Conservation (phyloP, 2,329 filamentous ascomycete species). For the Sporothrix brasiliensis region DNA sequence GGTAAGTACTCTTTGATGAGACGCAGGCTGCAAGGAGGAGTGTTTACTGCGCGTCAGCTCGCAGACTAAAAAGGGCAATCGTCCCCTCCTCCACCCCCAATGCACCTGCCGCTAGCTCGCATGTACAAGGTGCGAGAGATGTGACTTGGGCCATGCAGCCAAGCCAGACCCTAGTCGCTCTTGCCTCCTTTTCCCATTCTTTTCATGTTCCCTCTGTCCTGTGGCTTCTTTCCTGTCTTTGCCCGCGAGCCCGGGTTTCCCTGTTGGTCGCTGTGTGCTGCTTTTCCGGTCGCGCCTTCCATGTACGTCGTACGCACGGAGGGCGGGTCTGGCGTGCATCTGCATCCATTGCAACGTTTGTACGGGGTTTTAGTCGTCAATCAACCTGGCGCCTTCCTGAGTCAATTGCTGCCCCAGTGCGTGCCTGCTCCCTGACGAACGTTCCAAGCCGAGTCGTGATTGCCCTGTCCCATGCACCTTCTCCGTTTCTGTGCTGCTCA, state of each 20-base stretch:
- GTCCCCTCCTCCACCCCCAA: conserved; percentile 15
- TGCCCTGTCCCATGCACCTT: neutral
- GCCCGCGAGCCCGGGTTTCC: neutral
- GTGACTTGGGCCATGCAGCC: conserved; percentile 27
- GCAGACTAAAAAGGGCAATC: conserved; percentile 21
- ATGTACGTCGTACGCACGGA: neutral
- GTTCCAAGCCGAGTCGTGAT: neutral
- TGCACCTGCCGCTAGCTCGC: conserved; percentile 24
- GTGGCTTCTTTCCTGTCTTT: neutral
- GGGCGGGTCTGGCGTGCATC: neutral
- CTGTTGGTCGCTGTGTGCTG: conserved; percentile 8
- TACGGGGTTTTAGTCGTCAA: neutral
- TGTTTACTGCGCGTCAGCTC: conserved; percentile 24
- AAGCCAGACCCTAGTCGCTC: conserved; percentile 26
- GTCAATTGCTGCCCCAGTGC: neutral
- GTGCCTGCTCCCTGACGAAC: neutral
- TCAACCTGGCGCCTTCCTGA: conserved; percentile 4
- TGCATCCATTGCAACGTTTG: neutral
- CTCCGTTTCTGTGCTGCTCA: neutral
- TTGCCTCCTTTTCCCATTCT: conserved; percentile 18
- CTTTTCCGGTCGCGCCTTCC: conserved; percentile 4
- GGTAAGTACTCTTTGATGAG: neutral
- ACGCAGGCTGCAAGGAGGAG: neutral
- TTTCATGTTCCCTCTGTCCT: neutral
- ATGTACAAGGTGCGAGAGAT: conserved; percentile 28